Evolutionary conservation across 306 rosid genomes (phyloP).

Genomic region (Pyrus bretschneideri): DNA sequence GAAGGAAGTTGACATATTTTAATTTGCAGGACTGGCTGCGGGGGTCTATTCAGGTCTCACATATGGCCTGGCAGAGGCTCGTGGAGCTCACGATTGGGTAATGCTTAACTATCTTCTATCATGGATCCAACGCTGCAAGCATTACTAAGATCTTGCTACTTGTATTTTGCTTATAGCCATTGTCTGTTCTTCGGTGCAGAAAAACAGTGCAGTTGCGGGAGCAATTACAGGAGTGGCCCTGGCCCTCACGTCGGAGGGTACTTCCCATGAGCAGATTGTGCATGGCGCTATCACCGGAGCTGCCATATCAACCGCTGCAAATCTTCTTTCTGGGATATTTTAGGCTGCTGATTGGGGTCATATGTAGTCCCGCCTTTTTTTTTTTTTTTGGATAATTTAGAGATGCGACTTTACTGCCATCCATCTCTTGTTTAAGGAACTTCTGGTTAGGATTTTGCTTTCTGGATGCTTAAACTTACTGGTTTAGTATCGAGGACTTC

Average conservation of each 20-base stretch:
- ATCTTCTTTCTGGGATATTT: constrained; percentile 63
- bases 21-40: constrained; percentile 61
- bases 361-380: not conserved
- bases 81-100: constrained; percentile 92
- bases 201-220: constrained; percentile 85
- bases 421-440: not conserved
- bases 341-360: constrained; percentile 7
- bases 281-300: constrained; percentile 88
- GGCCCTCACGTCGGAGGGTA: constrained; percentile 51
- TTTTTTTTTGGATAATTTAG: not conserved
- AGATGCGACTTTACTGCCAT: not conserved
- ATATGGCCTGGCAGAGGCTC: constrained; percentile 77
- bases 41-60: constrained; percentile 83
- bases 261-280: constrained; percentile 73
- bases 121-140: not conserved
- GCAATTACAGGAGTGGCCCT: constrained; percentile 75
- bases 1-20: not conserved
- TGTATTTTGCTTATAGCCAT: not conserved
- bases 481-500: too few relatives aligned
- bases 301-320: constrained; percentile 77
- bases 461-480: too few relatives aligned
- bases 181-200: constrained; percentile 43
- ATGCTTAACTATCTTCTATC: not conserved
- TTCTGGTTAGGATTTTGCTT: not conserved
- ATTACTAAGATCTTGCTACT: not conserved